A percentile compares a stretch with the other conserved stretches of the same genome.
phyloP scores from a whole-genome alignment of 2,329 filamentous ascomycete genomes.

The Trichoderma breve region DNA sequence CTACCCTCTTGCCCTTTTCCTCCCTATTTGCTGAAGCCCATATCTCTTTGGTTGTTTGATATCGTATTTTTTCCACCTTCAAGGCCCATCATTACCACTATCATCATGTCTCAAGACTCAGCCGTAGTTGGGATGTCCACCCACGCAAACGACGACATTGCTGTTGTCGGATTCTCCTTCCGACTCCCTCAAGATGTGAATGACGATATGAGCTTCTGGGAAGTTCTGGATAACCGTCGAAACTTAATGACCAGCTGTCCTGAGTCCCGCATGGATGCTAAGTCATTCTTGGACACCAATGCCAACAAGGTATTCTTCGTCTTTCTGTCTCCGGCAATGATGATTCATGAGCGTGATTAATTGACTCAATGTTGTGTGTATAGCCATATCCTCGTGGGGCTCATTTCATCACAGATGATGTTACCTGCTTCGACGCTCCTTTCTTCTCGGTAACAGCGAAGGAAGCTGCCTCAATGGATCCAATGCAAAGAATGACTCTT shows the following conservation, averaged over 20 bases:
- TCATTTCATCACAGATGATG: slow-evolving; percentile 8
- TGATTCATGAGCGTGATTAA: too few species aligned
- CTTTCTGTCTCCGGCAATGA: too few species aligned
- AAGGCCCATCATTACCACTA: background rate
- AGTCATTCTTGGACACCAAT: slow-evolving; percentile 26
- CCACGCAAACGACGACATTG: slow-evolving; percentile 23
- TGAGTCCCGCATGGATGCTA: slow-evolving; percentile 29
- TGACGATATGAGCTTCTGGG: slow-evolving; percentile 34
- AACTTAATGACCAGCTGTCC: slow-evolving; percentile 37
- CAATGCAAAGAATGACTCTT: slow-evolving; percentile 18
- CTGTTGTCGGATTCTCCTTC: slow-evolving; percentile 39
- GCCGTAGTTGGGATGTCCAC: background rate
- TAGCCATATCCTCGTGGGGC: slow-evolving; percentile 9
- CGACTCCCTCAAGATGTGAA: slow-evolving; percentile 38
- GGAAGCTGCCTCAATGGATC: slow-evolving; percentile 20
- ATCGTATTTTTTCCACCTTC: background rate
- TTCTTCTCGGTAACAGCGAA: slow-evolving; percentile 30
- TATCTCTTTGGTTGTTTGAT: background rate
- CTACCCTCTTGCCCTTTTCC: background rate
- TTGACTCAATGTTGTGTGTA: background rate
- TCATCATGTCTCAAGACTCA: background rate
- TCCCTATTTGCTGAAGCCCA: background rate
- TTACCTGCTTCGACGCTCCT: slow-evolving; percentile 24
- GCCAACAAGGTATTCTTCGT: background rate
- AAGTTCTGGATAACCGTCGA: slow-evolving; percentile 30